phyloP scores from a whole-genome alignment of 768 basidiomycete species.

The Amanita muscaria region DNA sequence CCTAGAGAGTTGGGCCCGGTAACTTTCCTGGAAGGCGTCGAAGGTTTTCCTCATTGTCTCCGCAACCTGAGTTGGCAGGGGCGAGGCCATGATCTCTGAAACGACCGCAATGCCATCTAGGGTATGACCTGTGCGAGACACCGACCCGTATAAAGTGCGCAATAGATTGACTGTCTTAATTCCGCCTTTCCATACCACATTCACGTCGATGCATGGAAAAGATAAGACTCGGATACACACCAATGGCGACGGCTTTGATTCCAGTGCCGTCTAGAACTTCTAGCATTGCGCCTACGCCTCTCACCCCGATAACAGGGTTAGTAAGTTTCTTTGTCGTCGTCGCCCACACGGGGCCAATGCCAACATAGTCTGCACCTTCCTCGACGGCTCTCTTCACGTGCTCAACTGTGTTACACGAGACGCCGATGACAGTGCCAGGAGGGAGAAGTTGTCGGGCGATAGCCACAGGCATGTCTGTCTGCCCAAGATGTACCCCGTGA shows the following conservation, averaged over 20 bases:
- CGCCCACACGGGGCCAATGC: slow-evolving; percentile 77
- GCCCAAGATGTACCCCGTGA: slow-evolving; percentile 83
- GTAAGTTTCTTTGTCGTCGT: slow-evolving; percentile 74
- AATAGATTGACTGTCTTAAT: slow-evolving; percentile 75
- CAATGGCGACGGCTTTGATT: slow-evolving; percentile 78
- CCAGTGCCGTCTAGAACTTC: slow-evolving; percentile 51
- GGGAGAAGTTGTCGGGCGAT: slow-evolving; percentile 65
- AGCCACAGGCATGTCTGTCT: slow-evolving; percentile 71
- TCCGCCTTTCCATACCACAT: slow-evolving; percentile 60
- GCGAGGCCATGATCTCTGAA: slow-evolving; percentile 72
- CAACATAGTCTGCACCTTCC: slow-evolving; percentile 75
- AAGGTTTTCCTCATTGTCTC: slow-evolving; percentile 34
- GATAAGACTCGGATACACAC: slow-evolving; percentile 35
- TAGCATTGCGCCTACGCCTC: slow-evolving; percentile 63
- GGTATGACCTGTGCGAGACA: slow-evolving; percentile 44
- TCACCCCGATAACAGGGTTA: slow-evolving; percentile 57
- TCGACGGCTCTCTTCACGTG: slow-evolving; percentile 56
- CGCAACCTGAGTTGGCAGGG: slow-evolving; percentile 45
- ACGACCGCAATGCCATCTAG: slow-evolving; percentile 86
- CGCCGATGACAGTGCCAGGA: slow-evolving; percentile 62
- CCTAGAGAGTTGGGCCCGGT: neutral
- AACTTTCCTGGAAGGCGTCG: slow-evolving; percentile 29
- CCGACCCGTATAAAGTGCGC: slow-evolving; percentile 64
- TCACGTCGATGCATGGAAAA: neutral
- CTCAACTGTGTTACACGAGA: slow-evolving; percentile 62